Evolutionary conservation across 2,329 filamentous ascomycete genomes (phyloP).

Genomic region (Penicillium sp.): DNA sequence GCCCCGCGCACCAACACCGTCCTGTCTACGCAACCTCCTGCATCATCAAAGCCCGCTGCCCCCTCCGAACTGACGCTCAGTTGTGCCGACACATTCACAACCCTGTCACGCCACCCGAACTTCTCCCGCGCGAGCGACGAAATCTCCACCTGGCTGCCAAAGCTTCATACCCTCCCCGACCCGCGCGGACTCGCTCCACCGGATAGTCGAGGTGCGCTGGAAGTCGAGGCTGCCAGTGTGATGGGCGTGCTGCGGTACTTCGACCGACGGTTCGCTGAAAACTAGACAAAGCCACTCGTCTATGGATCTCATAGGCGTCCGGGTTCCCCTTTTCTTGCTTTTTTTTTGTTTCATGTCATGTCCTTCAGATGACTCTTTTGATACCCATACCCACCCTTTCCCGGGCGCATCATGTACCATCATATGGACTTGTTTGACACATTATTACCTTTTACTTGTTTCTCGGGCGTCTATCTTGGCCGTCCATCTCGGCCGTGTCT

Average conservation of each 20-base stretch:
- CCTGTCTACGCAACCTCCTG: constrained; percentile 22
- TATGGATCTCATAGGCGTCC: constrained; percentile 3
- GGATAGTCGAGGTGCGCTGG: constrained; percentile 55
- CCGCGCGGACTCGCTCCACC: constrained; percentile 35
- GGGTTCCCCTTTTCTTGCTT: constrained; percentile 10
- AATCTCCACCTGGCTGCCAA: constrained; percentile 70
- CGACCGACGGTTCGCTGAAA: constrained; percentile 63
- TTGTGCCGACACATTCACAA: constrained; percentile 75
- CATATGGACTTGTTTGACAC: constrained; percentile 17
- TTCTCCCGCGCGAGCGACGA: constrained; percentile 71
- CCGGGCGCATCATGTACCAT: constrained; percentile 22
- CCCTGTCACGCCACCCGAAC: constrained; percentile 69
- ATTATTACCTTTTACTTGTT: neutral
- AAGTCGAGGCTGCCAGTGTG: constrained; percentile 77
- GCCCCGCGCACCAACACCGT: constrained; percentile 22
- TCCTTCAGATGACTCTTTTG: constrained; percentile 16
- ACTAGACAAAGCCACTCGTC: constrained; percentile 22
- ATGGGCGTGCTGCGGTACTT: constrained; percentile 83
- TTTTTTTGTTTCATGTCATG: constrained; percentile 3
- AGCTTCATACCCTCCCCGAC: constrained; percentile 58
- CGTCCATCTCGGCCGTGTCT: neutral
- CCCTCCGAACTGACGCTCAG: constrained; percentile 50
- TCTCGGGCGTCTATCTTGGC: too few species aligned
- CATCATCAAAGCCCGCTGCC: constrained; percentile 28
- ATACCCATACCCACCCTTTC: constrained; percentile 21